A percentile compares a stretch with the other conserved stretches of the same genome.
phyloP scores from a whole-genome alignment of 164 flowering plant genomes.

The Dillenia suffruticosa region DNA sequence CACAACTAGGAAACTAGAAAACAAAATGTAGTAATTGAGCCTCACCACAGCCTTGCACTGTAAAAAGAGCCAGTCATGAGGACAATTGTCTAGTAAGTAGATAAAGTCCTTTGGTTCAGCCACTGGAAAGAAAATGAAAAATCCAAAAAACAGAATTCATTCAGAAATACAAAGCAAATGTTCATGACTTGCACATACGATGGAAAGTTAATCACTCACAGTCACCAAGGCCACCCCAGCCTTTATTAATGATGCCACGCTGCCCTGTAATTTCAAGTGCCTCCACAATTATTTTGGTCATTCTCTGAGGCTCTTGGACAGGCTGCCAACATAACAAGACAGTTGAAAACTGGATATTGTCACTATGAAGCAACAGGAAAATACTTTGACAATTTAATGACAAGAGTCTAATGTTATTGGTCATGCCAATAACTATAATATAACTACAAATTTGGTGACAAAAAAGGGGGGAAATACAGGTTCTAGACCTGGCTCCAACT shows the following conservation, averaged over 20 bases:
- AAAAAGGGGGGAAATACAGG: background rate
- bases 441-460: too few relatives aligned
- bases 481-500: background rate
- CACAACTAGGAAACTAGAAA: too few relatives aligned
- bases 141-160: constrained; percentile 2
- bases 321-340: constrained; percentile 45
- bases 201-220: constrained; percentile 43
- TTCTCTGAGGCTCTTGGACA: constrained; percentile 92
- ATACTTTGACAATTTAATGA: background rate
- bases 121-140: constrained; percentile 46
- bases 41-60: constrained; percentile 97
- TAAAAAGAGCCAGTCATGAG: constrained; percentile 97
- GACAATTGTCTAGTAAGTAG: constrained; percentile 79
- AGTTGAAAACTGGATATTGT: constrained; percentile 2
- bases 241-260: constrained; percentile 96
- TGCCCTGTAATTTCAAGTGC: constrained; percentile 82
- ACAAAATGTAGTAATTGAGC: constrained; percentile 1
- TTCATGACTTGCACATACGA: background rate
- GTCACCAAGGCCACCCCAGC: constrained; percentile 99
- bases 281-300: constrained; percentile 90
- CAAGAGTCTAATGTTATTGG: background rate
- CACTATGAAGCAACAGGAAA: background rate
- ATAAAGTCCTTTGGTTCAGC: constrained; percentile 74
- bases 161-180: too few relatives aligned
- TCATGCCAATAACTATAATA: too few relatives aligned